These are phyloP conservation scores for Sambucus nigra DNA, from an alignment of 129 eudicot genomes.

Conservation along the genomic window DNA sequence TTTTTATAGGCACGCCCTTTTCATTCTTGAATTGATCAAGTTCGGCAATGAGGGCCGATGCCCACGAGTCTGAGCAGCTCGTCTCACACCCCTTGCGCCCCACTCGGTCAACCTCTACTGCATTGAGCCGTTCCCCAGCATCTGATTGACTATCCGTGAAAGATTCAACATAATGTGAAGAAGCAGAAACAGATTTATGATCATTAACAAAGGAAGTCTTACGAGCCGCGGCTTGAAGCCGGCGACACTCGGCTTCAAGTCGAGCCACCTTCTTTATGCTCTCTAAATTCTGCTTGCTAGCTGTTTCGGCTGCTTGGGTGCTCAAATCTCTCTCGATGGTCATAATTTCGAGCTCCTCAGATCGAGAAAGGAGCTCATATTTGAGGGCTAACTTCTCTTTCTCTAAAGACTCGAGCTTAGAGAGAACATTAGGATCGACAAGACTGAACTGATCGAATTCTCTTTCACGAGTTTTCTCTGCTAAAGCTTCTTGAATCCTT, in stretches of 20 bases:
- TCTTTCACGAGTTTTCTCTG: too few species aligned
- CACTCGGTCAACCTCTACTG: constrained; percentile 23
- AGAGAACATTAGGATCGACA: constrained; percentile 31
- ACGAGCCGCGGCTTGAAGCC: constrained; percentile 47
- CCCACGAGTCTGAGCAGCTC: constrained; percentile 56
- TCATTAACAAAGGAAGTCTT: constrained; percentile 34
- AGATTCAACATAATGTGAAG: constrained; percentile 47
- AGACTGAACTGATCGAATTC: constrained; percentile 12
- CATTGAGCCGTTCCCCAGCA: constrained; percentile 27
- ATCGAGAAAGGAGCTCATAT: constrained; percentile 27
- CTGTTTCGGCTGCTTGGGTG: constrained; percentile 72
- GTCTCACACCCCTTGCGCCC: constrained; percentile 30
- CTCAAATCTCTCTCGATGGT: constrained; percentile 73
- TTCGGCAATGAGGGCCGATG: constrained; percentile 62
- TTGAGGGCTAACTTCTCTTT: constrained; percentile 47
- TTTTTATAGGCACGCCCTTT: constrained; percentile 25
- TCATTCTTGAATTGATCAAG: constrained; percentile 69
- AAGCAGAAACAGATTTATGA: constrained; percentile 33
- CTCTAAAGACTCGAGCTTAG: constrained; percentile 39
- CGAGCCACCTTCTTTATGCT: constrained; percentile 67
- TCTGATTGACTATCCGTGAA: constrained; percentile 64
- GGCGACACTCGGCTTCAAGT: constrained; percentile 77
- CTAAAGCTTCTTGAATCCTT: constrained; percentile 30
- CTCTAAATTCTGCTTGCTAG: constrained; percentile 72
- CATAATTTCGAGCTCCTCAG: constrained; percentile 49